Base-by-base conservation (phyloP, 140 eudicot species). In the Oenanthe javanica region DNA sequence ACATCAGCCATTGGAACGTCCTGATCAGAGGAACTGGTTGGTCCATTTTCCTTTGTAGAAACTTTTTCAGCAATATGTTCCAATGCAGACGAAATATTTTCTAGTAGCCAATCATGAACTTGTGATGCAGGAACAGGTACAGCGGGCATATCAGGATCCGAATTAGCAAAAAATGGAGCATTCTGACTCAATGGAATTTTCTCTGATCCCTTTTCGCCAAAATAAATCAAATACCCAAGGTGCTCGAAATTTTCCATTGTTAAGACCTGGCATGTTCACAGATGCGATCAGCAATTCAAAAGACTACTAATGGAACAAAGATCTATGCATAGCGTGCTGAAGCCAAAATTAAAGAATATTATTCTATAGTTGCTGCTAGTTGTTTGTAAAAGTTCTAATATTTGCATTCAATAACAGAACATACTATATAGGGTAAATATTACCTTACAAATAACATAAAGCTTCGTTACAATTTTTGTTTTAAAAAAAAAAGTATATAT, bases 71-170 rank as follows among this genome's bases (percentile, higher is more conserved):
- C 59, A 54, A 90, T 89, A 76, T 85, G 93, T 75, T 86, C 90
- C 84, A 90, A 84, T 1, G 97, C 84, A 66, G 91, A 89, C 57
- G 97, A 88, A 64, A 95, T 88, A 80, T 81, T 90, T 82, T 90
- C 91, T 75, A 89, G 84, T 57, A 95, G 89, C 97, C 97, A 94
- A 59, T 92, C 94, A 82, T 87, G 98, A 84, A 92, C 97, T 87
- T 85, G 91, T 77, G 97, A 59, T 25, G 92, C 97, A 64, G 99
- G 94, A 79, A 92, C 97, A 10, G 99, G 94, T 55, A 87, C 92
- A 82, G 97, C 97, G 61, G 99, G 99, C 99, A 95, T 95, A 74
- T 95, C 96, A 25, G 99, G 99, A 86, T 95, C 99, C 82, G 99
- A 95, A 85, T 95, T 95, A 9, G 99, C 99, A 77, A 92, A 95